Evolutionary conservation across 805 yeast genomes (phyloP).

Genomic region (Zygosaccharomyces siamensis): DNA sequence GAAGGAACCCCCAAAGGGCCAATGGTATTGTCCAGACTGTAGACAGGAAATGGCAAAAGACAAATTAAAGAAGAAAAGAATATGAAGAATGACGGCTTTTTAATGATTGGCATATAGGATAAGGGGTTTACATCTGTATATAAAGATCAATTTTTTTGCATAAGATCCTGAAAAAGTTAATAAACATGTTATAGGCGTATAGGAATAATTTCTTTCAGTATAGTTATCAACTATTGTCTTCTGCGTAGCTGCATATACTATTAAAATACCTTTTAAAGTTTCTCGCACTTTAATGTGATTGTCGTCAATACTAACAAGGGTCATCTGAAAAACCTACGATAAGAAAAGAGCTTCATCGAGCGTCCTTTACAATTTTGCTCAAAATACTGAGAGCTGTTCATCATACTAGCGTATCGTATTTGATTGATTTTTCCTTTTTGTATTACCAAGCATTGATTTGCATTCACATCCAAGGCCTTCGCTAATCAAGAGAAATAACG

Average conservation of each 20-base stretch:
- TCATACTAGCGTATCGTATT: not conserved
- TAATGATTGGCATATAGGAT: not conserved
- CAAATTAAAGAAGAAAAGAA: slow-evolving; percentile 24
- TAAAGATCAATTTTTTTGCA: no score
- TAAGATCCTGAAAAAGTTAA: no score
- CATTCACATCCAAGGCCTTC: not conserved
- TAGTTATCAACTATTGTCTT: not conserved
- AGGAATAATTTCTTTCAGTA: no score
- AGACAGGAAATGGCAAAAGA: slow-evolving; percentile 36
- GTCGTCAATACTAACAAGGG: not conserved
- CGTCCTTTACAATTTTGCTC: not conserved
- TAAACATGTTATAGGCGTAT: no score
- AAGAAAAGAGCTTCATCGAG: not conserved
- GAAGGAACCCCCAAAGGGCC: slow-evolving; percentile 81
- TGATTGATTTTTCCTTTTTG: not conserved
- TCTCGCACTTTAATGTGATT: not conserved
- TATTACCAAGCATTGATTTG: not conserved
- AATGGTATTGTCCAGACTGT: slow-evolving; percentile 94
- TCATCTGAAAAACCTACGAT: not conserved
- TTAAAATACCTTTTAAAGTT: not conserved
- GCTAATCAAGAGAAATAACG: not conserved
- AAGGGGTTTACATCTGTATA: not conserved
- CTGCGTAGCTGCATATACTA: not conserved
- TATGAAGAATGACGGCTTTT: not conserved
- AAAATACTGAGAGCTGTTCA: no score